phyloP scores from a whole-genome alignment of 768 basidiomycete species.

The Rhodotorula diobovata region DNA sequence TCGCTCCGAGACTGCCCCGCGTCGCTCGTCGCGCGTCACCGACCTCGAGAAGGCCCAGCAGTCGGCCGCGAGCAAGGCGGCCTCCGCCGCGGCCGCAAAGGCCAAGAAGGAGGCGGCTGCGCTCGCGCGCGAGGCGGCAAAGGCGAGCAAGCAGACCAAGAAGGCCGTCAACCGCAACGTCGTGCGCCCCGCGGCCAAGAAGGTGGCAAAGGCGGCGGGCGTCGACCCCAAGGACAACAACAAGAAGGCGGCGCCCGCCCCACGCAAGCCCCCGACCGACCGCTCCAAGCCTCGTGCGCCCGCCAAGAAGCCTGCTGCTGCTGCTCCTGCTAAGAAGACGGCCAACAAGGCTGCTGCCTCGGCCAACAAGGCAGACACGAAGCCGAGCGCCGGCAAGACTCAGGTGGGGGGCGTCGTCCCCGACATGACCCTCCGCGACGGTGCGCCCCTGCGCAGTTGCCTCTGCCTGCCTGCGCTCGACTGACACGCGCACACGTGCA shows the following conservation, averaged over 20 bases:
- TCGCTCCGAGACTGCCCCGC: conserved; percentile 13
- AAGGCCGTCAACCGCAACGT: conserved; percentile 1
- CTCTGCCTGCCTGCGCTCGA: conserved; percentile 49
- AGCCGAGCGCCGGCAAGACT: conserved; percentile 31
- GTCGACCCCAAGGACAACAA: not conserved
- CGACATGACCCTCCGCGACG: conserved; percentile 70
- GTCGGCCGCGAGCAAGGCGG: too few relatives aligned
- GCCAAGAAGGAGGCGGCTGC: not conserved
- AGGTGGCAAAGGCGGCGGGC: not conserved
- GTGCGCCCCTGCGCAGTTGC: conserved; percentile 55
- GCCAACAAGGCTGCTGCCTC: not conserved
- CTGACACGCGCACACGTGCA: not conserved
- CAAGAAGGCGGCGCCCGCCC: not conserved
- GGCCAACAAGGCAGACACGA: conserved; percentile 10
- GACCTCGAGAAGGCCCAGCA: not conserved
- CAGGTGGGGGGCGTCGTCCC: conserved; percentile 73
- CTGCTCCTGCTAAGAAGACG: not conserved
- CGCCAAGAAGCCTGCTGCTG: too few relatives aligned
- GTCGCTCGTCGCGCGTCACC: conserved; percentile 4
- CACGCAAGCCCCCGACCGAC: conserved; percentile 1
- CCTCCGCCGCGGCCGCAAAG: not conserved
- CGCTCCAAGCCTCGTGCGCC: not conserved
- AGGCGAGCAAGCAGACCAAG: not conserved
- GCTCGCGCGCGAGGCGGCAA: not conserved
- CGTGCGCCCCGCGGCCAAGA: not conserved